These are phyloP conservation scores for Termitomyces sp. DNA, from an alignment of 768 basidiomycete genomes.

Conservation along the genomic window DNA sequence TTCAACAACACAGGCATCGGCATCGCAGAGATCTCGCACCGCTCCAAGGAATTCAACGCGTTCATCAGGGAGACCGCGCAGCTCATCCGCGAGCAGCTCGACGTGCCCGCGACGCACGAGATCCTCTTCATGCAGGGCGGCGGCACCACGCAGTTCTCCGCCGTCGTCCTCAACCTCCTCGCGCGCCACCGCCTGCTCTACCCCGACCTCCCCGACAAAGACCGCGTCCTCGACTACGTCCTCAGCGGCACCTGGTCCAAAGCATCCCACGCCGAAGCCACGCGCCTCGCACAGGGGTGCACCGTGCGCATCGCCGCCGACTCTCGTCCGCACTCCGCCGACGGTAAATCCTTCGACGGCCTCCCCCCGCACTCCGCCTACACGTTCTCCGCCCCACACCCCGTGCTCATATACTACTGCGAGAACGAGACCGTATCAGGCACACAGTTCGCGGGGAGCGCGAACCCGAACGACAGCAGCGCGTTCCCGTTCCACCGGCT, in stretches of 20 bases:
- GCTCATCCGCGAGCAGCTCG: constrained; percentile 70
- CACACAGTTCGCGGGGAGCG: constrained; percentile 68
- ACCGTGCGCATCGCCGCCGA: constrained; percentile 70
- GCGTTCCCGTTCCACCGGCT: constrained; percentile 84
- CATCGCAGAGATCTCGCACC: constrained; percentile 93
- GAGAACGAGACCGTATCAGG: constrained; percentile 99
- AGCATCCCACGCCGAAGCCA: constrained; percentile 81
- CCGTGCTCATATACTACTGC: constrained; percentile 95
- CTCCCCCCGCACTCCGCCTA: constrained; percentile 74
- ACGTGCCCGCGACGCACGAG: constrained; percentile 77
- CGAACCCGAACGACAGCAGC: constrained; percentile 38
- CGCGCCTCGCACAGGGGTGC: constrained; percentile 51
- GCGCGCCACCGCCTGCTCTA: constrained; percentile 77
- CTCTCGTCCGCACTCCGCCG: constrained; percentile 52
- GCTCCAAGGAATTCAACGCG: constrained; percentile 81
- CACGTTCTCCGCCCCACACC: constrained; percentile 67
- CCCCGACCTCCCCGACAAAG: constrained; percentile 49
- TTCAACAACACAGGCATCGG: constrained; percentile 91
- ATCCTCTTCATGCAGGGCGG: constrained; percentile 96
- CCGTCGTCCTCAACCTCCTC: constrained; percentile 87
- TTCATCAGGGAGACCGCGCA: constrained; percentile 60
- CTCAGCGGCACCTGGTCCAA: constrained; percentile 92
- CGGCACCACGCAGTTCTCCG: constrained; percentile 88
- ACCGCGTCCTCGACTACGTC: constrained; percentile 78
- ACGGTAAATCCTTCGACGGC: constrained; percentile 70